Evolutionary conservation across 345 rosid species (phyloP).

Genomic region (Diplotaxis tenuifolia): DNA sequence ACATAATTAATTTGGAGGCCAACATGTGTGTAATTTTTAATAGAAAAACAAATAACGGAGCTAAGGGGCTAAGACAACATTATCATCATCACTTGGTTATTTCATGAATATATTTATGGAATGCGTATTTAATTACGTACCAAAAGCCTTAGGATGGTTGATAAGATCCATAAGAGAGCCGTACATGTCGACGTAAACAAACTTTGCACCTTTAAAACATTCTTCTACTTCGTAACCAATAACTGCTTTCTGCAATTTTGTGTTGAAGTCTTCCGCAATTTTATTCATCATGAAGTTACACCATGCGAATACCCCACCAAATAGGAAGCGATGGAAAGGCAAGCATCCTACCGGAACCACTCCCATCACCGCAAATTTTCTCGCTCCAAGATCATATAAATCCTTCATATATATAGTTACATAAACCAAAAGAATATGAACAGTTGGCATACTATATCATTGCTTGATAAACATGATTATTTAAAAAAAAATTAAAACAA

Average conservation of each 20-base stretch:
- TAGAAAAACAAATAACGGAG: background rate
- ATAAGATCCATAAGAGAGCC: constrained; percentile 29
- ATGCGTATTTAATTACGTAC: constrained; percentile 22
- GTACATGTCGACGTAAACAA: constrained; percentile 34
- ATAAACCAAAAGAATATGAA: constrained; percentile 11
- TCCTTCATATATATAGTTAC: constrained; percentile 23
- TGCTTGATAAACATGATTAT: background rate
- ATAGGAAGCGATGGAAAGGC: constrained; percentile 10
- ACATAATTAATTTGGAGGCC: background rate
- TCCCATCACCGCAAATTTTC: constrained; percentile 35
- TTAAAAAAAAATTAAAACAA: background rate
- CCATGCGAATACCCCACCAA: constrained; percentile 25
- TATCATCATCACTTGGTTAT: background rate
- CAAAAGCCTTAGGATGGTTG: constrained; percentile 29
- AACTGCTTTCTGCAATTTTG: constrained; percentile 24
- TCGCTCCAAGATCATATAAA: constrained; percentile 33
- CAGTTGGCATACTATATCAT: background rate
- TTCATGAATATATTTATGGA: background rate
- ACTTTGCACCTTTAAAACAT: constrained; percentile 34
- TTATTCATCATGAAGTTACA: constrained; percentile 26
- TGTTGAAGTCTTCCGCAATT: constrained; percentile 21
- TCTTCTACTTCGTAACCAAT: constrained; percentile 18
- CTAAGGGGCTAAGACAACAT: background rate
- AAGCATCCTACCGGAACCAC: constrained; percentile 37
- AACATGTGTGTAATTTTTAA: background rate